Evolutionary conservation across 2,329 filamentous ascomycete species (phyloP).

Genomic region (Fusarium begoniae): DNA sequence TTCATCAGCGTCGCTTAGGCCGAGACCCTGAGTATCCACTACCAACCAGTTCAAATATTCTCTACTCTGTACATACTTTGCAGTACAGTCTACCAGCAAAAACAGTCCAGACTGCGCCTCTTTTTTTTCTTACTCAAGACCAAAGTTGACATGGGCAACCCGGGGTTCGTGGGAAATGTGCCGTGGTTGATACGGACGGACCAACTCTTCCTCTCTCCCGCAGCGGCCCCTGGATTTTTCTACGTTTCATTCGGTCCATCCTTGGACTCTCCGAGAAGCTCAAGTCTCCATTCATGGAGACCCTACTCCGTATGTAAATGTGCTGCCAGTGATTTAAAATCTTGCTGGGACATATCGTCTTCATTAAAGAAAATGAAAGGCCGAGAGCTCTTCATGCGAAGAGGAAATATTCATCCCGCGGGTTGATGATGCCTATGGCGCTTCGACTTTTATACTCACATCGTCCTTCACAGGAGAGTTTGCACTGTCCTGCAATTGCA

Average conservation of each 20-base stretch:
- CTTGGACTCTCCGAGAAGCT: constrained; percentile 23
- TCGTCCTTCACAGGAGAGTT: constrained; percentile 4
- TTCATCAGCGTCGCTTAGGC: constrained; percentile 1
- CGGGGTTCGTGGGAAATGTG: constrained; percentile 6
- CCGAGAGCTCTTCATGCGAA: not conserved
- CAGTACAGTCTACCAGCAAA: not conserved
- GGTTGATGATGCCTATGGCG: not conserved
- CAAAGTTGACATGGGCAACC: constrained; percentile 16
- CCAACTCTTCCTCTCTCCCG: constrained; percentile 27
- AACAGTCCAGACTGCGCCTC: constrained; percentile 27
- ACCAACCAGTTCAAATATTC: not conserved
- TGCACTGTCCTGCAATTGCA: constrained; percentile 18
- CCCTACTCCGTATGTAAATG: not conserved
- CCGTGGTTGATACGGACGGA: constrained; percentile 22
- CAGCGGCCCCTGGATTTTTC: constrained; percentile 6
- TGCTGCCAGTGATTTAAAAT: constrained; percentile 15
- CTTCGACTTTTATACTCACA: not conserved
- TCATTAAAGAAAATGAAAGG: constrained; percentile 8
- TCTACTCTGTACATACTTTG: not conserved
- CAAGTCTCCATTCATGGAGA: constrained; percentile 22
- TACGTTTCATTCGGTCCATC: constrained; percentile 30
- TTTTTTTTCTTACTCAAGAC: constrained; percentile 7
- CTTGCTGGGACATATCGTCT: constrained; percentile 8
- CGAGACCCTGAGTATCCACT: not conserved
- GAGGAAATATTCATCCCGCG: constrained; percentile 3